phyloP scores from a whole-genome alignment of 2,329 filamentous ascomycete genomes.

The Venturia nashicola region DNA sequence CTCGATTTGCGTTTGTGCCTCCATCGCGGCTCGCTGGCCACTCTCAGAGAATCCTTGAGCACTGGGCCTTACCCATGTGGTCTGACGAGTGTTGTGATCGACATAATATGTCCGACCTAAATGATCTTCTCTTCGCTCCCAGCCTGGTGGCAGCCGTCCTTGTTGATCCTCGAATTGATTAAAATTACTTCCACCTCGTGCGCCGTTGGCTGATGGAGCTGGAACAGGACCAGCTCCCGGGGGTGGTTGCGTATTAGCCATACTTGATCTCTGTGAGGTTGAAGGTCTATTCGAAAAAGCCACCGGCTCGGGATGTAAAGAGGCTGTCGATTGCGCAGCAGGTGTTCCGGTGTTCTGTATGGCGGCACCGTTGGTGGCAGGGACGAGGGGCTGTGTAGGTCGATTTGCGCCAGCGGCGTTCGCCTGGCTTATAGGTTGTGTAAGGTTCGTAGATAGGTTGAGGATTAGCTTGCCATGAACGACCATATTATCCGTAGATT shows the following conservation, averaged over 20 bases:
- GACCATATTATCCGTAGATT: slow-evolving; percentile 94
- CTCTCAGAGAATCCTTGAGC: slow-evolving; percentile 56
- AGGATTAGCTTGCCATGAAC: slow-evolving; percentile 97
- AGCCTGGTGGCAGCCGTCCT: slow-evolving; percentile 80
- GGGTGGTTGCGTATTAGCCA: neutral
- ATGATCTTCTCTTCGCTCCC: slow-evolving; percentile 94
- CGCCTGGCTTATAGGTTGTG: slow-evolving; percentile 50
- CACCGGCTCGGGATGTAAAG: slow-evolving; percentile 25
- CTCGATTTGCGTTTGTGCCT: slow-evolving; percentile 86
- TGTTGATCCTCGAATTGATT: slow-evolving; percentile 97
- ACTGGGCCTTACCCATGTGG: slow-evolving; percentile 91
- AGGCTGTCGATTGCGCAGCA: slow-evolving; percentile 25
- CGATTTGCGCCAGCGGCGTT: slow-evolving; percentile 23
- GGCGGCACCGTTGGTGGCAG: slow-evolving; percentile 26
- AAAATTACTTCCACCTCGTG: slow-evolving; percentile 40
- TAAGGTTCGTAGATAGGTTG: slow-evolving; percentile 85
- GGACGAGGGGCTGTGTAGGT: slow-evolving; percentile 24
- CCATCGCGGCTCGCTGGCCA: slow-evolving; percentile 66
- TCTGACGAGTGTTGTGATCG: slow-evolving; percentile 92
- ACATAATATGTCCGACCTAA: slow-evolving; percentile 94
- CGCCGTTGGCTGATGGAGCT: slow-evolving; percentile 20
- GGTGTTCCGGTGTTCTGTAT: slow-evolving; percentile 21
- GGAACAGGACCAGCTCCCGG: slow-evolving; percentile 16
- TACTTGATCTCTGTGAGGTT: slow-evolving; percentile 12
- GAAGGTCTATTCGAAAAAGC: slow-evolving; percentile 14